A percentile compares a stretch with the other conserved stretches of the same genome.
Evolutionary conservation across 192 early-diverging fungal species (phyloP).

Genomic region (Coemansia reversa): DNA sequence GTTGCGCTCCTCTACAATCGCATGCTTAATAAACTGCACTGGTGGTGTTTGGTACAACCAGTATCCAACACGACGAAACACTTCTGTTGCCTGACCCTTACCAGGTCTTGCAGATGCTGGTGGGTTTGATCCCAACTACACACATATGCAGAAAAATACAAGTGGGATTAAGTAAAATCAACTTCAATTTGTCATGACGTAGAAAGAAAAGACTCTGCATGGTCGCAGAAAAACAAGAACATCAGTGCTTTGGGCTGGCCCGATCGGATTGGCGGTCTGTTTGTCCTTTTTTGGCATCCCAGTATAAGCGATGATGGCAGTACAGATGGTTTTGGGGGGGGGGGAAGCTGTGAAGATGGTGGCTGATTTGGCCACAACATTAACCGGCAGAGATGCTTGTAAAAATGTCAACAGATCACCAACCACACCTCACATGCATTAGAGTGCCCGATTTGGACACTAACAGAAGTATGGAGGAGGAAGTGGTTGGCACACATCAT

Average conservation of each 20-base stretch:
- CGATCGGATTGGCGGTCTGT: background rate
- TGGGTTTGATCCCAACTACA: constrained; percentile 47
- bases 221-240: background rate
- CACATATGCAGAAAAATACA: background rate
- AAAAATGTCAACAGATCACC: constrained; percentile 31
- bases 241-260: background rate
- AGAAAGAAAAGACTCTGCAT: background rate
- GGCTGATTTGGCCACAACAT: background rate
- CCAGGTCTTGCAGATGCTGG: constrained; percentile 43
- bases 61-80: constrained; percentile 52
- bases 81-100: constrained; percentile 50
- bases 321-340: background rate
- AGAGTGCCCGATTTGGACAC: constrained; percentile 4
- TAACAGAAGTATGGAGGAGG: background rate
- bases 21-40: constrained; percentile 56
- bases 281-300: background rate
- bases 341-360: background rate
- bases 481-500: background rate
- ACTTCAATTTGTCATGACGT: background rate
- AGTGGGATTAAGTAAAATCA: background rate
- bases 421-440: constrained; percentile 5
- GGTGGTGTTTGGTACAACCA: constrained; percentile 57
- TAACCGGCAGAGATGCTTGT: background rate
- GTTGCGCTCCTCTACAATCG: constrained; percentile 51
- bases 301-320: background rate